These are phyloP conservation scores for Cronartium quercuum DNA, from an alignment of 1,284 basidiomycete genomes.

Conservation along the genomic window DNA sequence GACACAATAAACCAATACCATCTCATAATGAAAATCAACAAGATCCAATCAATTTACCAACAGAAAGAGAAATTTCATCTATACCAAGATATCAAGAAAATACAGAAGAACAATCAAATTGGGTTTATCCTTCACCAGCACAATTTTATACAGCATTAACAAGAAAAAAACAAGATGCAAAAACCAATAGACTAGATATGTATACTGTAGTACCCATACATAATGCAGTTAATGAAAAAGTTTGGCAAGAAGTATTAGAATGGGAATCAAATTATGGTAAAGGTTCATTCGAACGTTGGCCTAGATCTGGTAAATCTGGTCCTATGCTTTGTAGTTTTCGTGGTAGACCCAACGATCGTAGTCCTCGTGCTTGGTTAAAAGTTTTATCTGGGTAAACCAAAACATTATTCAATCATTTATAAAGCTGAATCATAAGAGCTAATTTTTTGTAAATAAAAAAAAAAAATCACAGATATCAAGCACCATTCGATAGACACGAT, in stretches of 20 bases:
- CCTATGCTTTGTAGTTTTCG: conserved; percentile 51
- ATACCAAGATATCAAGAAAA: conserved; percentile 62
- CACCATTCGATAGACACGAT: conserved; percentile 95
- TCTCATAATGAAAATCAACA: not conserved
- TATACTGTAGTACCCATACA: conserved; percentile 94
- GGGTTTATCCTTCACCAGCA: conserved; percentile 97
- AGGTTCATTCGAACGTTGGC: conserved; percentile 36
- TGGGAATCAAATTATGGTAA: conserved; percentile 62
- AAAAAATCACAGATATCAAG: conserved; percentile 77
- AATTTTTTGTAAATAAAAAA: not conserved
- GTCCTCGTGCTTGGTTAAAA: conserved; percentile 74
- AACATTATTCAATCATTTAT: not conserved
- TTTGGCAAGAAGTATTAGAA: conserved; percentile 80
- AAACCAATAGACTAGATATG: conserved; percentile 75
- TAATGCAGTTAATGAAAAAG: conserved; percentile 96
- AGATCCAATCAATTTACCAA: conserved; percentile 14
- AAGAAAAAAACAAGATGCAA: conserved; percentile 66
- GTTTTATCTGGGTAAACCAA: conserved; percentile 67
- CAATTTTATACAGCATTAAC: conserved; percentile 96
- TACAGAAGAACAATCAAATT: conserved; percentile 49
- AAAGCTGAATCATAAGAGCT: not conserved
- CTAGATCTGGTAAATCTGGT: conserved; percentile 40
- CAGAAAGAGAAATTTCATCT: conserved; percentile 70
- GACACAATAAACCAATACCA: not conserved
- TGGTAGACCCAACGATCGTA: conserved; percentile 66